Evolutionary conservation across 2,329 filamentous ascomycete species (phyloP).

Genomic region (Claviceps humidiphila): DNA sequence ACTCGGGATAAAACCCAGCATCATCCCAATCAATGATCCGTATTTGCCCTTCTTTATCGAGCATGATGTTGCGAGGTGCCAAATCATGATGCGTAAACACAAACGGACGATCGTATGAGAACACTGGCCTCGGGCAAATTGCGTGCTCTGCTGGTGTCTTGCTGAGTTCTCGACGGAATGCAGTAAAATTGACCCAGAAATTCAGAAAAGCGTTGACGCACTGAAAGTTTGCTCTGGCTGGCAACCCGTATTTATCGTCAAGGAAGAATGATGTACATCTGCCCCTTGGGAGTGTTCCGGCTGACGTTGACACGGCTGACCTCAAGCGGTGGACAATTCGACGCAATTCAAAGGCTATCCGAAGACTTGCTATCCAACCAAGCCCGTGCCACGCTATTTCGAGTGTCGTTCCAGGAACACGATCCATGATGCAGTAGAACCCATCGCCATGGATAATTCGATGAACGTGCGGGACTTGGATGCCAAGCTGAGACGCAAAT

Average conservation of each 20-base stretch:
- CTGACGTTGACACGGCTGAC: neutral
- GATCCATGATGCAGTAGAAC: neutral
- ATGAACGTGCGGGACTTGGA: neutral
- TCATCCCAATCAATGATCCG: constrained; percentile 1
- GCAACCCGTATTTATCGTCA: neutral
- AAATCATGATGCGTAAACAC: neutral
- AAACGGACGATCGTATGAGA: neutral
- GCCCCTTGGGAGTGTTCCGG: neutral
- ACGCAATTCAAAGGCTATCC: neutral
- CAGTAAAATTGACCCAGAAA: neutral
- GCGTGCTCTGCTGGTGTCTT: neutral
- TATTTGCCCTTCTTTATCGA: neutral
- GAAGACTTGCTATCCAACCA: neutral
- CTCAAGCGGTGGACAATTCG: neutral
- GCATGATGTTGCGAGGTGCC: constrained; percentile 1
- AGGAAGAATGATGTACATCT: neutral
- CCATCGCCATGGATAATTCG: neutral
- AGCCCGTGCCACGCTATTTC: neutral
- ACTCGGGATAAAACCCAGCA: neutral
- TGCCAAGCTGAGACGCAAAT: neutral
- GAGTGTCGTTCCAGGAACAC: neutral
- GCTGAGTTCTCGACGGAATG: neutral
- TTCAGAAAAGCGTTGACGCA: neutral
- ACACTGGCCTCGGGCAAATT: neutral
- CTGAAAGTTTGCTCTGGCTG: neutral